Evolutionary conservation across 116 monocot genomes (phyloP).

Genomic region (Iris pallida): DNA sequence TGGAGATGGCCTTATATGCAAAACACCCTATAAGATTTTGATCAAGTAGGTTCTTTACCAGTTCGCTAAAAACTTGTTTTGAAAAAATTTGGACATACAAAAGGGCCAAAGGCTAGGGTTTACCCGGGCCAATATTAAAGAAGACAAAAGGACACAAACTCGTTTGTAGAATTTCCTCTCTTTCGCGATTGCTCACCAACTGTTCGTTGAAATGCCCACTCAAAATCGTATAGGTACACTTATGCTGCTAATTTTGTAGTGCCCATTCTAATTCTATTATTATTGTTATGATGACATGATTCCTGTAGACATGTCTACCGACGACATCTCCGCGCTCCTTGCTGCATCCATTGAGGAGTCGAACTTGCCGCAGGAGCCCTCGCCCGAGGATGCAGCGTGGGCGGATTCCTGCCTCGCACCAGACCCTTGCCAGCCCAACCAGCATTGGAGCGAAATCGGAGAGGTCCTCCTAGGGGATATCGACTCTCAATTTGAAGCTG

Average conservation of each 20-base stretch:
- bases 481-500: background rate
- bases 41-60: too few relatives aligned
- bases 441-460: slow-evolving; percentile 14
- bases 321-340: background rate
- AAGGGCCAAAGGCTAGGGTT: too few relatives aligned
- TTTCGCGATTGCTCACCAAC: background rate
- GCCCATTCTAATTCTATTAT: background rate
- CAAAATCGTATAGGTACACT: background rate
- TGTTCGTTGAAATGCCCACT: slow-evolving; percentile 3
- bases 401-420: slow-evolving; percentile 27
- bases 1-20: too few relatives aligned
- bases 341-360: background rate
- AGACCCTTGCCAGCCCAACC: slow-evolving; percentile 3
- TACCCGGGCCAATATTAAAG: too few relatives aligned
- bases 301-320: background rate
- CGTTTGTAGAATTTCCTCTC: too few relatives aligned
- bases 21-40: too few relatives aligned
- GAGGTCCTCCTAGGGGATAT: background rate
- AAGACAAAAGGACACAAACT: too few relatives aligned
- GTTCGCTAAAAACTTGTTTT: too few relatives aligned
- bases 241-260: background rate
- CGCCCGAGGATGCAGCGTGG: slow-evolving; percentile 22
- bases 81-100: too few relatives aligned
- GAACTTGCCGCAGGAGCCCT: background rate
- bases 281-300: background rate